These are phyloP conservation scores for Lasiodiplodia citricola DNA, from an alignment of 2,329 filamentous ascomycete genomes.

Conservation along the genomic window DNA sequence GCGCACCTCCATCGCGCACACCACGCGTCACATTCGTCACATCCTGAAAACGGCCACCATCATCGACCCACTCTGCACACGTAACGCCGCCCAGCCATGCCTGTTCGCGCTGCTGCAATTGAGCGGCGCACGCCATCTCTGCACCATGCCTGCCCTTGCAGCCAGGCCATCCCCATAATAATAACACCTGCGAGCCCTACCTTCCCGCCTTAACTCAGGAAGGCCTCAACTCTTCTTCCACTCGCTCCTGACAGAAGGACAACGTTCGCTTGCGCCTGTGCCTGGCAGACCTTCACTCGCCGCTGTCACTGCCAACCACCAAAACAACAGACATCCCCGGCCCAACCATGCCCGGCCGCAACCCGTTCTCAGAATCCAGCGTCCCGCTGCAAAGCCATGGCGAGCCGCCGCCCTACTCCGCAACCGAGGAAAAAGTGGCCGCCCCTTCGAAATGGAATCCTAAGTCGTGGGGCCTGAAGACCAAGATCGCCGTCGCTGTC, in stretches of 20 bases:
- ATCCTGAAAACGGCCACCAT: constrained; percentile 13
- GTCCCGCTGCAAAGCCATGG: constrained; percentile 1
- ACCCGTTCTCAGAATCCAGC: constrained; percentile 4
- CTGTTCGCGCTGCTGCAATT: neutral
- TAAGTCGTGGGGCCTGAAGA: constrained; percentile 44
- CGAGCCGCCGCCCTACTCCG: constrained; percentile 19
- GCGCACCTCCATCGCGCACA: constrained; percentile 11
- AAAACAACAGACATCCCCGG: neutral
- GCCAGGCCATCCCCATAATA: constrained; percentile 1
- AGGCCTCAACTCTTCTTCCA: neutral
- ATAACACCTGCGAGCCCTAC: neutral
- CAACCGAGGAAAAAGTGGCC: constrained; percentile 1
- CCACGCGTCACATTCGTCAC: constrained; percentile 24
- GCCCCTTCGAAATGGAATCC: constrained; percentile 23
- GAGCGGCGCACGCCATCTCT: neutral
- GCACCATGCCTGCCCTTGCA: constrained; percentile 14
- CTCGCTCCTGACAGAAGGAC: neutral
- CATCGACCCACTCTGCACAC: constrained; percentile 9
- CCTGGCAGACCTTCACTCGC: neutral
- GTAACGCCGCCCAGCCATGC: neutral
- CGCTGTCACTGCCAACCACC: neutral
- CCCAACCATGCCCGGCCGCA: neutral
- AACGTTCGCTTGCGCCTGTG: neutral
- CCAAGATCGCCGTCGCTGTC: constrained; percentile 56
- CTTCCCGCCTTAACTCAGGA: constrained; percentile 2